Conservation (phyloP, 2,329 filamentous ascomycete genomes). For the Akanthomyces dipterigenus region DNA sequence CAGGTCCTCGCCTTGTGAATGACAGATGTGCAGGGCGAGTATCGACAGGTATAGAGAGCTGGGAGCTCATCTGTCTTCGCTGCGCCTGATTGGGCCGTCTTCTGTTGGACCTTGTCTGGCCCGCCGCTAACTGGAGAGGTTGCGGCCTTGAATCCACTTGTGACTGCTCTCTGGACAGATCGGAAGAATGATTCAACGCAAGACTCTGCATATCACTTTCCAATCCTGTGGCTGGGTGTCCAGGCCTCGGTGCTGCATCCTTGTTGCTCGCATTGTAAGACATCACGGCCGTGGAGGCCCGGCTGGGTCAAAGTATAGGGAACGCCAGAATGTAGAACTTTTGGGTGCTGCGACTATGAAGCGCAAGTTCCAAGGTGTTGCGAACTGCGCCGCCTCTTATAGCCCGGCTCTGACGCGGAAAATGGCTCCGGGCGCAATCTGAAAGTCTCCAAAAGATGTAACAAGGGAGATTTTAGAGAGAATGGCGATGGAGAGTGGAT, state of each 20-base stretch:
- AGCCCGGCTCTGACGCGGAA: neutral
- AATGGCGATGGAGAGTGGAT: neutral
- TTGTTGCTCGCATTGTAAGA: neutral
- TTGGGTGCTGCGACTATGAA: neutral
- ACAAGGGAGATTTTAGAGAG: neutral
- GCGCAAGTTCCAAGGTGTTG: too few species aligned
- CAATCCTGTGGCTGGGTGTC: constrained; percentile 24
- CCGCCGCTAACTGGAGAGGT: neutral
- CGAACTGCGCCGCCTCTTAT: neutral
- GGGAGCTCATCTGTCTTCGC: constrained; percentile 54
- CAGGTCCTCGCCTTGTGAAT: constrained; percentile 21
- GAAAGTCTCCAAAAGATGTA: neutral
- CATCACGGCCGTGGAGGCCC: neutral
- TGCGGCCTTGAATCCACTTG: neutral
- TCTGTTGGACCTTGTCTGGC: constrained; percentile 20
- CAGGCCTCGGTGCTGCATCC: neutral
- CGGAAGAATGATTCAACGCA: constrained; percentile 46
- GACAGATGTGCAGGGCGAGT: constrained; percentile 29
- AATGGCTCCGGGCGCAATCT: neutral
- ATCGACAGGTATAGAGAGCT: constrained; percentile 51
- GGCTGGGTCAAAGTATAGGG: neutral
- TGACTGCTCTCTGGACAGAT: constrained; percentile 9
- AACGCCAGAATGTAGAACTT: neutral
- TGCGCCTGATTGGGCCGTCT: constrained; percentile 58
- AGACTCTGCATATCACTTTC: constrained; percentile 54